These are phyloP conservation scores for Irpex sp. DNA, from an alignment of 1,284 basidiomycete species.

Conservation along the genomic window DNA sequence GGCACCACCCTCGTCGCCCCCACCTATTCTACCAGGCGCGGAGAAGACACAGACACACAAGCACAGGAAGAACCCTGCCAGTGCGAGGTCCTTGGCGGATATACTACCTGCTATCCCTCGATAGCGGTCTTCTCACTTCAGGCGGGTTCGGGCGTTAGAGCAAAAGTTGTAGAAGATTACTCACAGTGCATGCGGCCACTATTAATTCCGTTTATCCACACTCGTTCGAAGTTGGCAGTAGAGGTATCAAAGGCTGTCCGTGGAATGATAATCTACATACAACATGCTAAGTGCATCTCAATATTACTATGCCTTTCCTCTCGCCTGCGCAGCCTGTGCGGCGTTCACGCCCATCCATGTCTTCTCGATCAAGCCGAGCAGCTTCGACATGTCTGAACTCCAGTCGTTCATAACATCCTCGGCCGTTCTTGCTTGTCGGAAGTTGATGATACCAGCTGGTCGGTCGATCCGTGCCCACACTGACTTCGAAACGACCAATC, in stretches of 20 bases:
- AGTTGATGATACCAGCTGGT: slow-evolving; percentile 86
- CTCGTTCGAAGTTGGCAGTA: not conserved
- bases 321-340: slow-evolving; percentile 75
- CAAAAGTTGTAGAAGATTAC: not conserved
- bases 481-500: slow-evolving; percentile 87
- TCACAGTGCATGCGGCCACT: not conserved
- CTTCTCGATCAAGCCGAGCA: slow-evolving; percentile 80
- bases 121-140: not conserved
- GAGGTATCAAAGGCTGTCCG: slow-evolving; percentile 21
- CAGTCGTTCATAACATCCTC: slow-evolving; percentile 96
- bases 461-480: slow-evolving; percentile 95
- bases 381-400: slow-evolving; percentile 92
- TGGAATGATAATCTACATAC: slow-evolving; percentile 21
- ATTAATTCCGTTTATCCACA: not conserved
- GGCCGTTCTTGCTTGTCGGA: slow-evolving; percentile 70
- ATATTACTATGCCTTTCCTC: slow-evolving; percentile 40
- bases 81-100: not conserved
- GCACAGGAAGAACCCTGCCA: not conserved
- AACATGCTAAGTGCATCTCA: slow-evolving; percentile 16
- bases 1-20: not conserved
- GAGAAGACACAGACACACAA: not conserved
- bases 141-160: not conserved
- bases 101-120: not conserved
- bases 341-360: slow-evolving; percentile 91
- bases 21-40: not conserved